These are phyloP conservation scores for Nakazawaea pomicola DNA, from an alignment of 805 yeast species.

Conservation along the genomic window DNA sequence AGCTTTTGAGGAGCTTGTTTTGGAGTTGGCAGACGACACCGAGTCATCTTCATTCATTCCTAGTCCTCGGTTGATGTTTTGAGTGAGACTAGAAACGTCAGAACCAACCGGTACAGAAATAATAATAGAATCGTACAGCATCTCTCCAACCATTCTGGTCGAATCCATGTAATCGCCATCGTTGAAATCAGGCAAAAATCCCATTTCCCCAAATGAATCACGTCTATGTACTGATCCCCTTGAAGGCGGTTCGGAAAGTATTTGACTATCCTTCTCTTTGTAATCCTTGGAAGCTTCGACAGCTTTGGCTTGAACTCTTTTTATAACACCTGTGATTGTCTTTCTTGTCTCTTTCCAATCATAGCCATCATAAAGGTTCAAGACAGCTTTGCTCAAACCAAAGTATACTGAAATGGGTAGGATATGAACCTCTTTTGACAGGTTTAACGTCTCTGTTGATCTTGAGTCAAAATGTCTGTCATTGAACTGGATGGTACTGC, in stretches of 20 bases:
- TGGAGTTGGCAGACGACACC: too few species aligned
- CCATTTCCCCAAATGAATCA: constrained; percentile 4
- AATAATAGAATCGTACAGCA: constrained; percentile 75
- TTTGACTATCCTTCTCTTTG: background rate
- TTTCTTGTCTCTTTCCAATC: constrained; percentile 83
- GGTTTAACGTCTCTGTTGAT: constrained; percentile 3
- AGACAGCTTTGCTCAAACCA: constrained; percentile 31
- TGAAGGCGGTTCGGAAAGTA: constrained; percentile 2
- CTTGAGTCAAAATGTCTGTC: constrained; percentile 8
- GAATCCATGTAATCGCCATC: constrained; percentile 18
- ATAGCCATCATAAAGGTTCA: constrained; percentile 79
- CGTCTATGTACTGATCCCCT: constrained; percentile 10
- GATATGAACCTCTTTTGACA: constrained; percentile 5
- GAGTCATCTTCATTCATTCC: constrained; percentile 5
- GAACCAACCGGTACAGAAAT: constrained; percentile 49
- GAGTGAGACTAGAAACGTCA: constrained; percentile 41
- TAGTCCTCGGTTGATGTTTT: constrained; percentile 48
- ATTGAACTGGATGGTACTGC: constrained; percentile 5
- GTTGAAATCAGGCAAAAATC: constrained; percentile 8
- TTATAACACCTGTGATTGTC: constrained; percentile 60
- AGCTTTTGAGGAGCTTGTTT: constrained; percentile 5
- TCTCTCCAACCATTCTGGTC: constrained; percentile 51
- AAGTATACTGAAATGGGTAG: constrained; percentile 27
- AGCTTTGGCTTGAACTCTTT: constrained; percentile 50
- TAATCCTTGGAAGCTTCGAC: constrained; percentile 17